Base-by-base conservation (phyloP, 1,284 basidiomycete genomes). In the Schizopora paradoxa region DNA sequence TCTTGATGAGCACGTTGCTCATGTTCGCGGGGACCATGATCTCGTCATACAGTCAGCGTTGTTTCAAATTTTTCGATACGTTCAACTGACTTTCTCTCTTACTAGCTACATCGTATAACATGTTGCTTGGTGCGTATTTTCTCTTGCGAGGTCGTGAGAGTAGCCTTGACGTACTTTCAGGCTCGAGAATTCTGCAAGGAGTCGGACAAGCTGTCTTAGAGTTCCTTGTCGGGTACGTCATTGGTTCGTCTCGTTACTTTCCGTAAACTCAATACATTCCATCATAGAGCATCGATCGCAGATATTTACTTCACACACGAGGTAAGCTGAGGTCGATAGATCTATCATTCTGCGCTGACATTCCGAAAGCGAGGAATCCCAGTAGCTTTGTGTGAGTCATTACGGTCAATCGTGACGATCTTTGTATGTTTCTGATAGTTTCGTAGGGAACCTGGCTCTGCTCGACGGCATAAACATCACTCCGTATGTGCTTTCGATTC, bases 181-280 rank as follows among this genome's bases (percentile, higher is more conserved):
- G 41, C 5, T 44, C 46, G 26, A 39, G 59, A 56, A 50, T 66
- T 56, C 33, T 64, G 41, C 51, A 66, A 49, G 16, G 61, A 54
- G 14, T 62, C 56, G 41, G 64, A 55, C 21, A 62, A 59, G 22
- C 65, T 56, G 23, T 46, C 42, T 36, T 57, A 47, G 57, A 64
- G 62, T 51, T 63, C 61, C 58, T 62, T 59, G 45, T 27, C 14
- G 33, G 33, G 33, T 35, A 10, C 14, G 33, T 10, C 19, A 1
- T n/a, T n/a, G n/a, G 14, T 28, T 23, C 11, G 25, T 31, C 10
- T 26, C 18, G 43, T 52, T 14, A 19, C 27, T n/a, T 11, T 13
- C n/a, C n/a, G 10, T 11, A 26, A 6, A 14, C 11, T 16, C 27
- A 31, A 38, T 13, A 14, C n/a, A 7, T 3, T 4, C 1, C 29